These are phyloP conservation scores for Dactylellina drechsleri DNA, from an alignment of 2,329 filamentous ascomycete genomes.

Conservation along the genomic window DNA sequence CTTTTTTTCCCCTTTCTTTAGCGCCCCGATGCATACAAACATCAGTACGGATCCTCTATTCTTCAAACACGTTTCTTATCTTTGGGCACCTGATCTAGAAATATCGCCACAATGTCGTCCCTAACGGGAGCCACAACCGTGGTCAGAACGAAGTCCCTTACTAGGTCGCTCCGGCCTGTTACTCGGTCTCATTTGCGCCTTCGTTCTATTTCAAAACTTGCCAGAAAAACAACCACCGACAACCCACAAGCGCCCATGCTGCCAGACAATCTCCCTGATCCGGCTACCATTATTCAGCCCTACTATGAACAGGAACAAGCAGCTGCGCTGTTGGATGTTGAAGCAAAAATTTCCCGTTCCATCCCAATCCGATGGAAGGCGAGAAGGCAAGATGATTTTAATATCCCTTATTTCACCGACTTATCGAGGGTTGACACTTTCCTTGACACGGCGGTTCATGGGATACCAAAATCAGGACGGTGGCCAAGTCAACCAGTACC, in stretches of 20 bases:
- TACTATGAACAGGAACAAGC: slow-evolving; percentile 47
- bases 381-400: slow-evolving; percentile 54
- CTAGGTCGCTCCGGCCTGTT: no score
- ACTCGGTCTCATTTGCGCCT: no score
- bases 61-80: no score
- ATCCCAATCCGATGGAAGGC: slow-evolving; percentile 26
- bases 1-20: neutral
- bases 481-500: slow-evolving; percentile 57
- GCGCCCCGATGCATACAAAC: neutral
- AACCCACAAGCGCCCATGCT: no score
- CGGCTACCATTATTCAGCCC: slow-evolving; percentile 5
- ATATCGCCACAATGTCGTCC: no score
- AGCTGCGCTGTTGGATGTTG: slow-evolving; percentile 31
- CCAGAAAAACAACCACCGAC: no score
- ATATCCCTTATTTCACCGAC: slow-evolving; percentile 57
- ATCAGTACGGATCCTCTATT: no score
- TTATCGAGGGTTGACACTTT: slow-evolving; percentile 57
- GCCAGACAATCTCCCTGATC: no score
- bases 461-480: slow-evolving; percentile 47
- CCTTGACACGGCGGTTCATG: slow-evolving; percentile 54
- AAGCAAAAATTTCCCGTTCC: slow-evolving; percentile 18
- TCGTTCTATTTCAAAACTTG: no score
- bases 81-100: no score
- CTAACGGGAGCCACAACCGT: no score
- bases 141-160: no score